Evolutionary conservation across 305 asterid genomes (phyloP), one percentile per base, ranked within the genome.

Genomic region (Coffea humblotiana): DNA sequence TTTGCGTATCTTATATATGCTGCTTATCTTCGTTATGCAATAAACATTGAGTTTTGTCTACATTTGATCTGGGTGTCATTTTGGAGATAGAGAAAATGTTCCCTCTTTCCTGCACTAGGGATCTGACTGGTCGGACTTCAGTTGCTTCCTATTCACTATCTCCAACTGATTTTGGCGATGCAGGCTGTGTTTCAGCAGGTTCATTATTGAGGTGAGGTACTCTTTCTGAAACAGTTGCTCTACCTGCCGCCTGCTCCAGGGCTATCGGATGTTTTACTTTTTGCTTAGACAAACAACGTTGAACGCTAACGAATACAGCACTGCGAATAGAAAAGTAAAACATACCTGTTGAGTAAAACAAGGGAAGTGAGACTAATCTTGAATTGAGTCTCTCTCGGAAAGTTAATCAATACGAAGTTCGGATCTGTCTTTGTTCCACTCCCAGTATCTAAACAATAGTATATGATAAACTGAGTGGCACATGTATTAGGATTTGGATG

Each of bases 11-110:
- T 29, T 81, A 69, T 71, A 82, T 86, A 79, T 87, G 94, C 89
- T 82, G 89, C 76, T 77, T 56, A 37, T 77, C 72, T 48, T 74
- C 45, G 88, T 83, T 86, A 75, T 81, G 89, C 82, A 91, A 91
- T 92, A 88, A 91, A 89, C 81, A 78, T 19, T n/a, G 45, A 37
- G 83, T 84, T 85, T 79, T 15, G 72, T 68, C 64, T 74, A 74
- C 77, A 49, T 74, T 73, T 45, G 72, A 35, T 84, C 19, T 45
- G n/a, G 25, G 75, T 54, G 29, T 77, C 73, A 85, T 85, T 78
- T 63, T 56, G 82, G 23, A 51, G 23, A 45, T 25, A 12, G 37
- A 32, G 56, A 60, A 52, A n/a, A 12, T 25, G 72, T 35, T 37
- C 21, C 11, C 72, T n/a, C 25, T 51, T 56, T 35, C 60, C 43